These are phyloP conservation scores for Trichophyton benhamiae DNA, from an alignment of 2,329 filamentous ascomycete genomes.

Conservation along the genomic window DNA sequence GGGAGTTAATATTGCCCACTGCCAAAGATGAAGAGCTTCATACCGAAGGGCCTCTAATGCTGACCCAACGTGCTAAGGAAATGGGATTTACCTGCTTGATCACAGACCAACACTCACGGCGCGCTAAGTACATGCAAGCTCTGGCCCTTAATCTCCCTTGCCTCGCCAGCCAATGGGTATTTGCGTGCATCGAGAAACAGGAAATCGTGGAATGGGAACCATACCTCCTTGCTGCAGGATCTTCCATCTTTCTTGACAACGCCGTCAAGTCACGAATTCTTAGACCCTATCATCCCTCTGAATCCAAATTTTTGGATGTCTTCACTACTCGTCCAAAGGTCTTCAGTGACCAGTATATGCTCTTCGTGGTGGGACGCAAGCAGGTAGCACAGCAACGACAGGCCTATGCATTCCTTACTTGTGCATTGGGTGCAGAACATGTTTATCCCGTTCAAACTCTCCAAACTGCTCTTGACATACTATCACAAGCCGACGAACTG, in stretches of 20 bases:
- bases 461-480: constrained; percentile 49
- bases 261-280: constrained; percentile 65
- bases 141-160: constrained; percentile 81
- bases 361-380: constrained; percentile 58
- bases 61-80: constrained; percentile 42
- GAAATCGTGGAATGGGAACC: constrained; percentile 59
- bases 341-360: constrained; percentile 51
- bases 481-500: constrained; percentile 30
- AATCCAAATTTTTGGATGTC: constrained; percentile 45
- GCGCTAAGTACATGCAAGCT: constrained; percentile 88
- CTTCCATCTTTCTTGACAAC: constrained; percentile 62
- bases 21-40: background rate
- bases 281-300: constrained; percentile 44
- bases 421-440: constrained; percentile 58
- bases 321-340: constrained; percentile 51
- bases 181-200: constrained; percentile 52
- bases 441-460: constrained; percentile 55
- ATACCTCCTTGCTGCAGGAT: constrained; percentile 76
- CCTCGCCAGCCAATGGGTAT: constrained; percentile 69
- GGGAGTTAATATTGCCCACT: constrained; percentile 11
- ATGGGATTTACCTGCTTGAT: constrained; percentile 75
- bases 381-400: constrained; percentile 52
- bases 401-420: constrained; percentile 68
- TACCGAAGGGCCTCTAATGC: constrained; percentile 30
- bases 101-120: constrained; percentile 72